Evolutionary conservation across 257 asterid genomes (phyloP), one percentile per base, ranked within the genome.

Genomic region (Przewalskia tangutica): DNA sequence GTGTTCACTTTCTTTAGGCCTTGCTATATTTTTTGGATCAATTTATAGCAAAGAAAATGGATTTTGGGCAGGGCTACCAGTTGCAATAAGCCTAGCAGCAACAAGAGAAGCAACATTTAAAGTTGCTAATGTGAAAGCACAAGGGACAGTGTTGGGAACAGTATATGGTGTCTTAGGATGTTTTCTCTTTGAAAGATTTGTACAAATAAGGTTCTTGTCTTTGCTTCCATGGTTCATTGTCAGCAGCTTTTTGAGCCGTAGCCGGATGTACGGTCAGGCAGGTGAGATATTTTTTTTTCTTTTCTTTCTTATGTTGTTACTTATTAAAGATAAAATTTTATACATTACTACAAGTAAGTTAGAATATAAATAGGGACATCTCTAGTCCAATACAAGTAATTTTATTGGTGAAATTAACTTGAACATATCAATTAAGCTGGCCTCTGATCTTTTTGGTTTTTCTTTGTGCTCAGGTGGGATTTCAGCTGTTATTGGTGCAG

Each of bases 191-290:
- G 92, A 89, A 68, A 85, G 81, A 54, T 89, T 85, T 62, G 92
- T 86, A 0, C 86, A 87, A 10, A 50, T 91, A 46, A 89, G 97
- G 88, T 90, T 95, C 83, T 51, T 95, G 6, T 91, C 98, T 34
- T 91, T 95, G 32, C 88, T 95, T 8, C 98, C 98, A 0, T 95
- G 98, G 98, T 92, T 95, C 89, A 71, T 95, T 60, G 89, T 95
- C 86, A 84, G 91, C 88, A 87, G 93, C 81, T 92, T 95, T 53
- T 73, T 92, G 76, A 68, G 91, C 38, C 90, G 86, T 50, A 95
- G 98, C 90, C 86, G 79, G 36, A 95, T 95, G 97, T 95, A 93
- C 11, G 98, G 98, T 18, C 98, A 91, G 40, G 97, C 97, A 0
- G 98, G 98, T 2, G 97, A 95, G 13, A 27, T 27, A 1, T 27